Evolutionary conservation across 2,329 filamentous ascomycete species (phyloP), one percentile per base, ranked within the genome.

Genomic region (Sarocladium strictum): DNA sequence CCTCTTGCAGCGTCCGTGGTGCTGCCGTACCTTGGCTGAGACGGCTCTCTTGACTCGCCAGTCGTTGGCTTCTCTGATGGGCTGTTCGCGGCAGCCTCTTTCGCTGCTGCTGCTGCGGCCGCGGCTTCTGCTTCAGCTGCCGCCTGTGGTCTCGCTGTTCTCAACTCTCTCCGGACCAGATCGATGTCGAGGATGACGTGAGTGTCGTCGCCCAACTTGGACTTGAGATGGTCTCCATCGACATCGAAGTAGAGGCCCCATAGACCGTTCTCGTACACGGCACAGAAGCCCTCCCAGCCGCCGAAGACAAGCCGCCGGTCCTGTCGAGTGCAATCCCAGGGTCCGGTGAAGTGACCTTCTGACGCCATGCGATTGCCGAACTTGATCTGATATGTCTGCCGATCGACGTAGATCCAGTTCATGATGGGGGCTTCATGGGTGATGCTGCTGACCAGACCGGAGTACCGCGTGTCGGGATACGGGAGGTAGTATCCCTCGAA

Each of bases 401-500:
- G 68, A 61, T 78, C 71, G 43, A 77, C 65, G 55, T 73, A 78
- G 58, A 78, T 72, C 76, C 76, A 78, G 62, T 78, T 78, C 60
- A 78, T 66, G 58, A 76, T 71, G 1, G 75, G 75, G n/a, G 75
- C 72, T 14, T 72, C 72, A 52, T 76, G 71, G 32, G 70, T 74
- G 37, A 78, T 77, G 10, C 73, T 77, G 49, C 71, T 76, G 26
- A 78, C 75, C 2, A 78, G 64, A 3, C 76, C 76, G 35, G 75
- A 69, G 41, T 73, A 69, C 24, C 65, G 56, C n/a, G 69, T 58
- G n/a, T 79, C 79, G 2, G 80, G 79, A 58, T 82, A 83, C 1
- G 79, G 78, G 21, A 83, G 67, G 58, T 74, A 83, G 60, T 84
- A 83, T 24, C 80, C 80, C 3, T 77, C 72, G 60, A 80, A 83